phyloP scores from a whole-genome alignment of 352 stramenopile genomes.

The Phytophthora podocarpi region DNA sequence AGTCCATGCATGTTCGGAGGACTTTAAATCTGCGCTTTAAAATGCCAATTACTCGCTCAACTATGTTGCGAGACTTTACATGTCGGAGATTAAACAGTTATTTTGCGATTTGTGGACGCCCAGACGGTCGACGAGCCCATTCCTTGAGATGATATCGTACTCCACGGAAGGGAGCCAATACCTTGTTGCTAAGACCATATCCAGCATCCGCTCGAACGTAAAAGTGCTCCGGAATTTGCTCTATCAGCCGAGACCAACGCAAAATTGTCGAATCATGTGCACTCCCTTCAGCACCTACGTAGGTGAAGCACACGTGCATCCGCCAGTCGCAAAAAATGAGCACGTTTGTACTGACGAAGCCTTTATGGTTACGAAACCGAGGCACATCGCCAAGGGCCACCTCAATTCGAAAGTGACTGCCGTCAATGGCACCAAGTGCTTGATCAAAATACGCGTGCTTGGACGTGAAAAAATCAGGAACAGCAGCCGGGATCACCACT shows the following conservation, averaged over 20 bases:
- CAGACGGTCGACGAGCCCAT: background rate
- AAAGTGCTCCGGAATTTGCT: background rate
- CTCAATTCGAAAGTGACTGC: slow-evolving; percentile 1
- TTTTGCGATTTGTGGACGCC: slow-evolving; percentile 15
- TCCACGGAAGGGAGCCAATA: slow-evolving; percentile 8
- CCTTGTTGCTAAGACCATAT: background rate
- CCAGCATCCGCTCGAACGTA: slow-evolving; percentile 10
- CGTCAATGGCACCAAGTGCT: slow-evolving; percentile 7
- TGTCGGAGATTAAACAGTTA: slow-evolving; percentile 23
- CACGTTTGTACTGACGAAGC: background rate
- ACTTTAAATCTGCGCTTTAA: slow-evolving; percentile 22
- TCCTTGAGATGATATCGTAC: slow-evolving; percentile 30
- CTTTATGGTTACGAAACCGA: slow-evolving; percentile 7
- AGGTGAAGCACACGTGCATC: slow-evolving; percentile 1
- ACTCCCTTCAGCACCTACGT: slow-evolving; percentile 7
- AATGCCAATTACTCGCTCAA: slow-evolving; percentile 19
- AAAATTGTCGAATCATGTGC: slow-evolving; percentile 10
- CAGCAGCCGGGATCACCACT: background rate
- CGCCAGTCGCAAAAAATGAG: slow-evolving; percentile 2
- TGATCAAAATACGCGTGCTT: background rate
- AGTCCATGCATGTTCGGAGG: background rate
- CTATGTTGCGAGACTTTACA: slow-evolving; percentile 9
- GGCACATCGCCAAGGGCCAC: background rate
- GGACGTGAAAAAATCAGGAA: background rate
- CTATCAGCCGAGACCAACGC: background rate